Conservation (phyloP, 148 eudicot genomes). For the Vaccinium vitisidaea region DNA sequence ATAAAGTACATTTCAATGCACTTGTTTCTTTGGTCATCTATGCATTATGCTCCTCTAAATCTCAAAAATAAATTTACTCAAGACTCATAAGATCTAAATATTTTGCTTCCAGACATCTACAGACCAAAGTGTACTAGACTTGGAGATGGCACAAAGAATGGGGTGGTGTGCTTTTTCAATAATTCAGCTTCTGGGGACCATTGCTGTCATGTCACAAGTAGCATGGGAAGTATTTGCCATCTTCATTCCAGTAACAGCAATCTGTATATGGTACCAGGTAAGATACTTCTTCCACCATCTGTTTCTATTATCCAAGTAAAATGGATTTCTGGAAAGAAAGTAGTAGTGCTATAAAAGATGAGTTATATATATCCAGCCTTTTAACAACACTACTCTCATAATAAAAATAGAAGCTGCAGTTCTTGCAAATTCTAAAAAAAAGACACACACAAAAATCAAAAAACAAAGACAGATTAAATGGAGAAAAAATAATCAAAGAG, state of each 20-base stretch:
- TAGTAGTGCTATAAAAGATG: not conserved
- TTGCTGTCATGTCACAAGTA: constrained; percentile 97
- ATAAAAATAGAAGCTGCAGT: not conserved
- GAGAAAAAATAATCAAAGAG: not conserved
- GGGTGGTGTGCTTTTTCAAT: constrained; percentile 94
- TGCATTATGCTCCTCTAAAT: not conserved
- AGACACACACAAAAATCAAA: not conserved
- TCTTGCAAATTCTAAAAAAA: not conserved
- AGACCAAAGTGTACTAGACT: constrained; percentile 91
- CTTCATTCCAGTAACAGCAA: constrained; percentile 90
- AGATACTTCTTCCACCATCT: constrained; percentile 12
- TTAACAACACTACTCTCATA: not conserved
- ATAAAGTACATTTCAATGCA: not conserved
- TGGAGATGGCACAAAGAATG: constrained; percentile 80
- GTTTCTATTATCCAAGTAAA: not conserved
- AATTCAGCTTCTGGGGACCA: constrained; percentile 83
- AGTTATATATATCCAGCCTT: not conserved
- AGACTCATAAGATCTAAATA: constrained; percentile 4
- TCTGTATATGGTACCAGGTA: constrained; percentile 93
- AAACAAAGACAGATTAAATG: too few relatives aligned
- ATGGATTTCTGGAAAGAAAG: not conserved
- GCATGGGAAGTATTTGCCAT: constrained; percentile 97
- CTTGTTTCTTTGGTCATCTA: not conserved
- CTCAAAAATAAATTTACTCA: not conserved
- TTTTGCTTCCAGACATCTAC: constrained; percentile 75